These are phyloP conservation scores for Lepidopterella palustris DNA, from an alignment of 495 filamentous ascomycete genomes.

Conservation along the genomic window DNA sequence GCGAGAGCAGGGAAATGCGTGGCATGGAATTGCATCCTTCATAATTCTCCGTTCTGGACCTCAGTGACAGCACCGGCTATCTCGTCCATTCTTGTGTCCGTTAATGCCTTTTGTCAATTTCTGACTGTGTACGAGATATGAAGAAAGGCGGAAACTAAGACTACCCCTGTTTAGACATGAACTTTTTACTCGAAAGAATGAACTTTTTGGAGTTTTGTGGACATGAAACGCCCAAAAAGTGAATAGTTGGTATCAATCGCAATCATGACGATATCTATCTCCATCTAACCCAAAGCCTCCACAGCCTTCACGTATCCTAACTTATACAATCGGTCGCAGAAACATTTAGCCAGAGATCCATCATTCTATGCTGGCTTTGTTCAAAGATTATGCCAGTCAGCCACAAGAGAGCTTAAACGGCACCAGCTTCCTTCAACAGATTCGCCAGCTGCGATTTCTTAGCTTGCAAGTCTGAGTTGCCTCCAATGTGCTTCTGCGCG, in stretches of 20 bases:
- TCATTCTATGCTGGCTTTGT: not conserved
- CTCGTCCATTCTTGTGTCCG: constrained; percentile 2
- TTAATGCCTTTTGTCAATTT: constrained; percentile 2
- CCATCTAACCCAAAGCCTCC: not conserved
- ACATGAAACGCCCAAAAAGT: not conserved
- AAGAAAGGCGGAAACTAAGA: constrained; percentile 2
- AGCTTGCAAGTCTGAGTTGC: constrained; percentile 87
- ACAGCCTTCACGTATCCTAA: no score
- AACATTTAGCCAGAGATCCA: no score
- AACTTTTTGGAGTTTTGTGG: constrained; percentile 6
- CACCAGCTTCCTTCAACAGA: constrained; percentile 61
- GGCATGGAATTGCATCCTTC: constrained; percentile 5
- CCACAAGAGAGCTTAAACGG: constrained; percentile 42
- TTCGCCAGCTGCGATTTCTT: constrained; percentile 49
- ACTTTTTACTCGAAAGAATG: constrained; percentile 6
- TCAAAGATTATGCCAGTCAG: not conserved
- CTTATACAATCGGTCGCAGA: no score
- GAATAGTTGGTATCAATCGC: no score
- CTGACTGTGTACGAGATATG: constrained; percentile 2
- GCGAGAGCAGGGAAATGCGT: constrained; percentile 1
- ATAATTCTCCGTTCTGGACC: not conserved
- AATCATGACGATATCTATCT: not conserved
- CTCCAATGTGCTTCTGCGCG: constrained; percentile 80
- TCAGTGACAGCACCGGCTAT: no score
- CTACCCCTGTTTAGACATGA: constrained; percentile 17